phyloP scores from a whole-genome alignment of 805 yeast species.

The Debaryomyces prosopidis region DNA sequence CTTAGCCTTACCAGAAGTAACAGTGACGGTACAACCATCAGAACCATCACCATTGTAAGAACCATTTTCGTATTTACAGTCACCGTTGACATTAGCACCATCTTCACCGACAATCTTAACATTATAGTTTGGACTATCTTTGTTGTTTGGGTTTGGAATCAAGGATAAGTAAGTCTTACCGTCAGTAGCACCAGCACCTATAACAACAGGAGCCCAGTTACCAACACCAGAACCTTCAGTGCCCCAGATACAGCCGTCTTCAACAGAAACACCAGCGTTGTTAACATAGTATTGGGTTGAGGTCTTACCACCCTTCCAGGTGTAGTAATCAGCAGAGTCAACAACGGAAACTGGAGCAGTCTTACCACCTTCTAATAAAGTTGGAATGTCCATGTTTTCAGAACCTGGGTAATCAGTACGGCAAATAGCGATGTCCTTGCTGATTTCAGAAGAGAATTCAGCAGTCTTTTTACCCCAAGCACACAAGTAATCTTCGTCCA shows the following conservation, averaged over 20 bases:
- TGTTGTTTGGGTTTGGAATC: slow-evolving; percentile 79
- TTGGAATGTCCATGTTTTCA: slow-evolving; percentile 77
- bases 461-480: slow-evolving; percentile 64
- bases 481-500: slow-evolving; percentile 54
- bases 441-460: slow-evolving; percentile 50
- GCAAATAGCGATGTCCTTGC: slow-evolving; percentile 61
- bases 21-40: slow-evolving; percentile 94
- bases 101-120: slow-evolving; percentile 45
- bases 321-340: slow-evolving; percentile 56
- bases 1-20: slow-evolving; percentile 78
- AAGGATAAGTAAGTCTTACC: slow-evolving; percentile 67
- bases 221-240: slow-evolving; percentile 57
- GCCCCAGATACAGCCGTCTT: slow-evolving; percentile 78
- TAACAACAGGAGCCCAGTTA: slow-evolving; percentile 78
- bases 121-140: slow-evolving; percentile 40
- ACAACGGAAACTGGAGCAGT: slow-evolving; percentile 57
- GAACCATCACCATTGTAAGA: slow-evolving; percentile 67
- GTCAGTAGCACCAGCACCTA: slow-evolving; percentile 71
- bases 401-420: slow-evolving; percentile 84
- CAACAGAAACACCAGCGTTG: slow-evolving; percentile 73
- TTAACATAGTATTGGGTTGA: slow-evolving; percentile 77
- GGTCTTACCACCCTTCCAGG: slow-evolving; percentile 63
- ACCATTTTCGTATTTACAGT: slow-evolving; percentile 81
- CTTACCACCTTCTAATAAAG: slow-evolving; percentile 57
- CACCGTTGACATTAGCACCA: slow-evolving; percentile 60